phyloP scores from a whole-genome alignment of 2,329 filamentous ascomycete genomes.

The Cryphonectria japonica region DNA sequence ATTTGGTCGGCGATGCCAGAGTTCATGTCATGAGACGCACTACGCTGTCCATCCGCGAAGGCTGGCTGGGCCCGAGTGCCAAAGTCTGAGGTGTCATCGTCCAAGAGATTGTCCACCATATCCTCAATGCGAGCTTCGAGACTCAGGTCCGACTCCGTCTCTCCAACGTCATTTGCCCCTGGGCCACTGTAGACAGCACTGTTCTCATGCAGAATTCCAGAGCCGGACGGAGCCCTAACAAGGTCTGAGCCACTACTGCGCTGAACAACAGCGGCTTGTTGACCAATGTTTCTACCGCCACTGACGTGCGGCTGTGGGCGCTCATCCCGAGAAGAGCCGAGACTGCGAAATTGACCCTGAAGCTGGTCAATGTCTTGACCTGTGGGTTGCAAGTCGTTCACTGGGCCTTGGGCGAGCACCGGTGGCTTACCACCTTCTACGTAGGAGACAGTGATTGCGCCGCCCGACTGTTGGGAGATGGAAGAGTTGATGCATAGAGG shows the following conservation, averaged over 20 bases:
- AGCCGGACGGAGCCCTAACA: not conserved
- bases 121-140: slow-evolving; percentile 26
- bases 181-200: not conserved
- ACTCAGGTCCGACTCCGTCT: slow-evolving; percentile 26
- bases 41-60: slow-evolving; percentile 31
- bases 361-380: slow-evolving; percentile 9
- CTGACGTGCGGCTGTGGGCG: not conserved
- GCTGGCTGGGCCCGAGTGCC: slow-evolving; percentile 45
- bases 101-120: slow-evolving; percentile 54
- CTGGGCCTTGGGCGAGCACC: not conserved
- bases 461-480: not conserved
- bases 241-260: slow-evolving; percentile 5
- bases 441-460: slow-evolving; percentile 23
- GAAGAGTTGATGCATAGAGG: slow-evolving; percentile 19
- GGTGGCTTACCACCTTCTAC: slow-evolving; percentile 24
- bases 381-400: not conserved
- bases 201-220: not conserved
- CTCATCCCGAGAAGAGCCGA: slow-evolving; percentile 2
- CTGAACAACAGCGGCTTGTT: not conserved
- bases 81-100: slow-evolving; percentile 20
- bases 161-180: slow-evolving; percentile 20
- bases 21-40: slow-evolving; percentile 61
- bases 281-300: not conserved
- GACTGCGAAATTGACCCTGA: slow-evolving; percentile 16
- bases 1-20: slow-evolving; percentile 55